These are phyloP conservation scores for Fusarium falciforme DNA, from an alignment of 2,329 filamentous ascomycete species.

Conservation along the genomic window DNA sequence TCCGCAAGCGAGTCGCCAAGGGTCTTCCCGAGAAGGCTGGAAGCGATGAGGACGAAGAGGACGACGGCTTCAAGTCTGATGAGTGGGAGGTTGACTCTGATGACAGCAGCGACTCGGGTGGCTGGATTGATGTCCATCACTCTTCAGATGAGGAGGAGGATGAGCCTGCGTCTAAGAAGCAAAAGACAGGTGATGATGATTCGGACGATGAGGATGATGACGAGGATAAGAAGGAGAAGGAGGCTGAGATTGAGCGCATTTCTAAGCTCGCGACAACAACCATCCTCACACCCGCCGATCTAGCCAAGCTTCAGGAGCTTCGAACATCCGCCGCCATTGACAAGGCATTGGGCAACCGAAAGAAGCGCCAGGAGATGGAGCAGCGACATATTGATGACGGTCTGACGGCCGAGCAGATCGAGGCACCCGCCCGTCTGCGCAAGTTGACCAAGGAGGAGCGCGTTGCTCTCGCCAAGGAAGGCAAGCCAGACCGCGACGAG, in stretches of 20 bases:
- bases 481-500: conserved; percentile 80
- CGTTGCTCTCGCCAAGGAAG: conserved; percentile 83
- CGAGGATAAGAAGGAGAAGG: conserved; percentile 56
- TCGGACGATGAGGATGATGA: conserved; percentile 51
- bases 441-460: conserved; percentile 93
- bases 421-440: conserved; percentile 82
- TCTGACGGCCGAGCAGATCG: conserved; percentile 90
- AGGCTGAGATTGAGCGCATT: conserved; percentile 62
- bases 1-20: conserved; percentile 76
- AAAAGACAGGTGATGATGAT: conserved; percentile 47
- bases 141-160: conserved; percentile 80
- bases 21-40: conserved; percentile 73
- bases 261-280: conserved; percentile 89
- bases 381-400: conserved; percentile 84
- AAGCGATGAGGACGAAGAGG: conserved; percentile 70
- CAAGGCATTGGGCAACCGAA: conserved; percentile 63
- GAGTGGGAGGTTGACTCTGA: conserved; percentile 72
- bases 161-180: conserved; percentile 66
- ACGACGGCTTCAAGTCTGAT: conserved; percentile 64
- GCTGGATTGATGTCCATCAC: conserved; percentile 94
- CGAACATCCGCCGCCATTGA: conserved; percentile 79
- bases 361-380: conserved; percentile 58
- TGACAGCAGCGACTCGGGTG: conserved; percentile 77
- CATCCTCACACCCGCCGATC: conserved; percentile 93
- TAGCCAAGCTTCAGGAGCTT: conserved; percentile 93